Evolutionary conservation across 2,329 filamentous ascomycete species (phyloP), one percentile per base, ranked within the genome.

Genomic region (Aspergillus eucalypticola): DNA sequence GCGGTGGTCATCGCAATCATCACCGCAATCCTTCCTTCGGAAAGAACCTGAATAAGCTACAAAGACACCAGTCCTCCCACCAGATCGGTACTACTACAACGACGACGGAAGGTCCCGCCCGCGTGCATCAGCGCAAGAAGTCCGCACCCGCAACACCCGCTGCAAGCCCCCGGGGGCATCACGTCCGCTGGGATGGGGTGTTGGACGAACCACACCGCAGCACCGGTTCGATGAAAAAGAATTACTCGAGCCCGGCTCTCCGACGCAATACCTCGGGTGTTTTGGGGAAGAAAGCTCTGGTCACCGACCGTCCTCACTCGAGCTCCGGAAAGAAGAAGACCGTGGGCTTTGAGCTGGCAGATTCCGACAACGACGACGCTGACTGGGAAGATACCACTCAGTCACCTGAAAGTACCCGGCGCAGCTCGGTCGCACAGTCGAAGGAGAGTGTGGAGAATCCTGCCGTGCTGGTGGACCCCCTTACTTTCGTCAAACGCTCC

Each of bases 321-420:
- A 75, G 73, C 54, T 67, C 70, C n/a, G 73, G 73, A 38, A 76
- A 74, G 66, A 78, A 79, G 70, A 80, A 80, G 64, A 73, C 76
- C n/a, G 77, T 80, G 55, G 78, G 79, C 15, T 81, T 81, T 63
- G 76, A 81, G 60, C 66, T 81, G 41, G 79, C 72, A 4, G 77
- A 76, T 58, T 76, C 77, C 15, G 76, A 76, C 39, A 76, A 74
- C 56, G 76, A 79, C 62, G 79, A 81, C 61, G 77, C 70, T 60
- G 79, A 81, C 63, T 81, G 79, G 79, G 79, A 81, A 62, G 78
- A 81, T 66, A 79, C 77, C 25, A 80, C 79, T 21, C 76, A 79
- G 62, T 81, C 79, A 17, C 78, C 79, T 32, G 78, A 79, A 63
- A 78, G 78, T 60, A 81, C 79, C 11, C 71, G 79, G 60, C 76